Evolutionary conservation across 768 basidiomycete species (phyloP), one percentile per base, ranked within the genome.

Genomic region (Suillus subaureus): DNA sequence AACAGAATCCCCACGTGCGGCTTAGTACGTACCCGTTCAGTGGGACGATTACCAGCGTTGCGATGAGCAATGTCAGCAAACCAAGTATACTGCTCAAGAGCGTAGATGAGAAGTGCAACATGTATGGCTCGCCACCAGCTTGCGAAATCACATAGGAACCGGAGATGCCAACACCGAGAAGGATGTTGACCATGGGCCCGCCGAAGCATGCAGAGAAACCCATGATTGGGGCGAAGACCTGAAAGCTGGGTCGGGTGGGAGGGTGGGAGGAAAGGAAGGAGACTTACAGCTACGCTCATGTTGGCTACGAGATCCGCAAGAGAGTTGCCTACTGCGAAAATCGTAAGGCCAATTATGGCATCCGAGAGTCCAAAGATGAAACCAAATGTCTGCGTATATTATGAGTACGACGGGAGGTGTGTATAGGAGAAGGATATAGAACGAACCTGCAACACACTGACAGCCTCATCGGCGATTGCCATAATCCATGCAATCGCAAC

Each of bases 401-500:
- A 55, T 68, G 4, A 62, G 62, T 66, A 37, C 39, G 57, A 65
- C 49, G 57, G n/a, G 21, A 39, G 9, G 28, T 13, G n/a, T 31
- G 39, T 42, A 56, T 23, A 68, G 39, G 13, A n/a, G 12, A 45
- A 23, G 1, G 31, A 31, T 2, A 11, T 6, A 21, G 15, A 5
- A 69, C 84, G 64, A 54, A 96, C 96, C 81, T 91, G 89, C 12
- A 99, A 84, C 13, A 98, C 89, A 57, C 91, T 85, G 37, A 99
- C 95, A 2, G 97, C 95, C 75, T 98, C 96, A 74, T 97, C 96
- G 1, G 96, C 96, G 57, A 99, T 96, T 7, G 92, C 95, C 88
- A 98, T 96, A 70, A 99, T 98, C 97, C 97, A 99, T 9, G 98
- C 89, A 67, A 98, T 87, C 3, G 95, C 84, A 33, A 97, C 90